phyloP scores from a whole-genome alignment of 495 filamentous ascomycete species.

The Penicillium pulvis region DNA sequence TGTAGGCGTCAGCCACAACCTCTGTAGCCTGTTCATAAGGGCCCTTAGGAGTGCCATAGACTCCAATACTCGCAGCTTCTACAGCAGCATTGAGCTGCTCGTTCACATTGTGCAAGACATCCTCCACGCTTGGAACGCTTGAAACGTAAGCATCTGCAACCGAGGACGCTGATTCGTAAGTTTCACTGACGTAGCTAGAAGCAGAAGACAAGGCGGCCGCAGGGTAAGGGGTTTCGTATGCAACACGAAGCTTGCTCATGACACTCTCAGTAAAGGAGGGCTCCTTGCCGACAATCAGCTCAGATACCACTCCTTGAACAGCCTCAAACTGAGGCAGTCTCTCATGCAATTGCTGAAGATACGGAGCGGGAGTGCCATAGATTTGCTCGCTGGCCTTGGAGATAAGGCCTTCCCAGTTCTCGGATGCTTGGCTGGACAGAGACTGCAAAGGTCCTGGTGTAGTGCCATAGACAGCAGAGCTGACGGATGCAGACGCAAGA shows the following conservation, averaged over 20 bases:
- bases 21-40: slow-evolving; percentile 55
- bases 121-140: slow-evolving; percentile 58
- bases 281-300: slow-evolving; percentile 76
- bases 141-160: slow-evolving; percentile 55
- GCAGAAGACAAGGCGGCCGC: slow-evolving; percentile 48
- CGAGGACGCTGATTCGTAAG: slow-evolving; percentile 58
- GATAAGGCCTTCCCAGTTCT: slow-evolving; percentile 69
- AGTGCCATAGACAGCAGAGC: slow-evolving; percentile 46
- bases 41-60: slow-evolving; percentile 62
- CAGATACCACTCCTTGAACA: slow-evolving; percentile 72
- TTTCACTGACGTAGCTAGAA: slow-evolving; percentile 57
- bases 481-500: slow-evolving; percentile 57
- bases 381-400: slow-evolving; percentile 68
- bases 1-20: slow-evolving; percentile 51
- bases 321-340: slow-evolving; percentile 64
- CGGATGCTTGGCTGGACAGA: slow-evolving; percentile 52
- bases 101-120: slow-evolving; percentile 57
- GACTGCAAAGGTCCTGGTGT: slow-evolving; percentile 47
- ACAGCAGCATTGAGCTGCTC: slow-evolving; percentile 60
- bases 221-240: slow-evolving; percentile 61
- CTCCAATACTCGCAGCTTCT: slow-evolving; percentile 58
- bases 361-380: slow-evolving; percentile 73
- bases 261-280: slow-evolving; percentile 82
- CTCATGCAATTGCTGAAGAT: slow-evolving; percentile 54
- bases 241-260: slow-evolving; percentile 67